Conservation (phyloP, 2,329 filamentous ascomycete species). For the Coniochaeta prunicola region DNA sequence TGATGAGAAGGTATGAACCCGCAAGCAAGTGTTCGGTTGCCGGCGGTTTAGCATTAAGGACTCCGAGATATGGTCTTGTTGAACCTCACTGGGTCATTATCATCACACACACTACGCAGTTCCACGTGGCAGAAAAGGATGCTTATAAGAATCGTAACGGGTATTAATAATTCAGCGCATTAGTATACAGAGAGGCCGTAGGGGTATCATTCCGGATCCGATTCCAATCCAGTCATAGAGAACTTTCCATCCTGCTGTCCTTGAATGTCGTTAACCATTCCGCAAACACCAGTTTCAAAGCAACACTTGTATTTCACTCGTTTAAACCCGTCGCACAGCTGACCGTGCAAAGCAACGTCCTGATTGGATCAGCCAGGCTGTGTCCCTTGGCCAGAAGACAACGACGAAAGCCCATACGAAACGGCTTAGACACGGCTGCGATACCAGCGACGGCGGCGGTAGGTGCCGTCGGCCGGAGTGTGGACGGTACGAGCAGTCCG, state of each 20-base stretch:
- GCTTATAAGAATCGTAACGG: neutral
- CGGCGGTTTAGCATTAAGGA: no score
- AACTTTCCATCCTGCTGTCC: neutral
- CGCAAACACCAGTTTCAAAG: neutral
- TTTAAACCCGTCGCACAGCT: no score
- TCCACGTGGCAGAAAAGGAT: no score
- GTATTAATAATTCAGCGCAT: neutral
- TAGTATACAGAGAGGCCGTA: neutral
- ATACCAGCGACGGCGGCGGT: conserved; percentile 31
- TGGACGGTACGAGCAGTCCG: conserved; percentile 14
- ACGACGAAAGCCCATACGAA: no score
- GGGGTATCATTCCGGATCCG: neutral
- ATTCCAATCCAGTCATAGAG: neutral
- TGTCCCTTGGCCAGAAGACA: no score
- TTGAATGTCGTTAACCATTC: neutral
- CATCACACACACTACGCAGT: no score
- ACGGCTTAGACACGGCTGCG: conserved; percentile 31
- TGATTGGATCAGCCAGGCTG: no score
- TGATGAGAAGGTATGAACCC: no score
- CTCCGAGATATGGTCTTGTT: no score
- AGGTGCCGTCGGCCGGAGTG: neutral
- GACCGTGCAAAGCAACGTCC: neutral
- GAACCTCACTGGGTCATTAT: no score
- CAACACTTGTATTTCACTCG: neutral
- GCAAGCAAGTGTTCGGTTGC: neutral